A percentile compares a stretch with the other conserved stretches of the same genome.
Conservation (phyloP, 257 asterid species). For the Scutellaria galericulata region DNA sequence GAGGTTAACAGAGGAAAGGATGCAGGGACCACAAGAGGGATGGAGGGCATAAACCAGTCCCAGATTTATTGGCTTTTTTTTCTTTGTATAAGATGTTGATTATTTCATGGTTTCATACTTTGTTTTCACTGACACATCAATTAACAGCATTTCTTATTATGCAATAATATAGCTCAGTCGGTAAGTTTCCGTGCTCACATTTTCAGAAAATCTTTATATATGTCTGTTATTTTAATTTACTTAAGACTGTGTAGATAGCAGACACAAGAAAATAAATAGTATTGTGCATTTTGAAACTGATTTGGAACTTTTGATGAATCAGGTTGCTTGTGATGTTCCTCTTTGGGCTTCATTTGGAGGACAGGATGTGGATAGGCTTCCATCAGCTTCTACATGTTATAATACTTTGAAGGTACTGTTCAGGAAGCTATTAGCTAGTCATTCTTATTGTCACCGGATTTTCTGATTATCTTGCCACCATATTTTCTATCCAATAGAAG, state of each 20-base stretch:
- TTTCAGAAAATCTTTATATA: too few species aligned
- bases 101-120: background rate
- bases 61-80: too few species aligned
- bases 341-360: slow-evolving; percentile 95
- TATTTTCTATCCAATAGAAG: background rate
- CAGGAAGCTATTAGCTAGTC: slow-evolving; percentile 7
- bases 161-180: background rate
- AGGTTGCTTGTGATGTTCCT: slow-evolving; percentile 88
- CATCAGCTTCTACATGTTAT: slow-evolving; percentile 98
- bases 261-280: slow-evolving; percentile 1
- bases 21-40: too few species aligned
- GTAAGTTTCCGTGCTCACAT: background rate
- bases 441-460: background rate
- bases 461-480: slow-evolving; percentile 16
- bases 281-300: slow-evolving; percentile 19
- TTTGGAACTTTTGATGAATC: slow-evolving; percentile 30
- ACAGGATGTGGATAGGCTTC: slow-evolving; percentile 98
- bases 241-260: slow-evolving; percentile 10
- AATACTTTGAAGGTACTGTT: slow-evolving; percentile 83
- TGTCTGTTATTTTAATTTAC: background rate
- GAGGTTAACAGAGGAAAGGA: too few species aligned
- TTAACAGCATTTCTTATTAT: background rate
- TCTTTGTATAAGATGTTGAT: background rate
- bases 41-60: too few species aligned
- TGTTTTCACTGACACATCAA: background rate